phyloP scores from a whole-genome alignment of 176 grass and related monocot species.

The Guadua angustifolia region DNA sequence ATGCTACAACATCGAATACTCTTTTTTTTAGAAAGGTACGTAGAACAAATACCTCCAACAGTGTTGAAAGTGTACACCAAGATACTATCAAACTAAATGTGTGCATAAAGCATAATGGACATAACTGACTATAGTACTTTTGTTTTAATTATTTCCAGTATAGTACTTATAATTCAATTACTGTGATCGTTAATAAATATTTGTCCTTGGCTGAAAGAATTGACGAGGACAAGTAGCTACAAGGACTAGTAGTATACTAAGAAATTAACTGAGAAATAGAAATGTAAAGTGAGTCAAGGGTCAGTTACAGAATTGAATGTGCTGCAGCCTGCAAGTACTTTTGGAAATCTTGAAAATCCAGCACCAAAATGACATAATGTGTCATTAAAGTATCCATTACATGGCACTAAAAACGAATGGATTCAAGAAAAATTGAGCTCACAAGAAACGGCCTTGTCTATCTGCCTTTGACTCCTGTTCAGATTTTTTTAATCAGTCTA shows the following conservation, averaged over 20 bases:
- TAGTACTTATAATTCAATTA: conserved; percentile 17
- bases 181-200: not conserved
- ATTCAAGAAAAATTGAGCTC: conserved; percentile 8
- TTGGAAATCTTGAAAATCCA: conserved; percentile 36
- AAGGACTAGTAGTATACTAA: not conserved
- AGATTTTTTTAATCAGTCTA: not conserved
- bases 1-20: not conserved
- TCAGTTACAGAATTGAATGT: conserved; percentile 21
- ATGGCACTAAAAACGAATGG: conserved; percentile 31
- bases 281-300: conserved; percentile 6
- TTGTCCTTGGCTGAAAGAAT: conserved; percentile 31
- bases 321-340: not conserved
- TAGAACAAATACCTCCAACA: not conserved
- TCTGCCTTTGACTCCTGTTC: conserved; percentile 32
- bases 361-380: conserved; percentile 11
- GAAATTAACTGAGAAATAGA: not conserved
- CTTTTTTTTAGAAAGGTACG: not conserved
- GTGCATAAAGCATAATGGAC: not conserved
- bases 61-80: not conserved
- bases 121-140: not conserved
- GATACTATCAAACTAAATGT: not conserved
- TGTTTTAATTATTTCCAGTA: not conserved
- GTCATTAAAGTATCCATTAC: conserved; percentile 39
- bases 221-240: conserved; percentile 22
- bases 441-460: conserved; percentile 21